Evolutionary conservation across 1,139 yeast genomes (phyloP).

Genomic region (Saccharomyces uvarum): DNA sequence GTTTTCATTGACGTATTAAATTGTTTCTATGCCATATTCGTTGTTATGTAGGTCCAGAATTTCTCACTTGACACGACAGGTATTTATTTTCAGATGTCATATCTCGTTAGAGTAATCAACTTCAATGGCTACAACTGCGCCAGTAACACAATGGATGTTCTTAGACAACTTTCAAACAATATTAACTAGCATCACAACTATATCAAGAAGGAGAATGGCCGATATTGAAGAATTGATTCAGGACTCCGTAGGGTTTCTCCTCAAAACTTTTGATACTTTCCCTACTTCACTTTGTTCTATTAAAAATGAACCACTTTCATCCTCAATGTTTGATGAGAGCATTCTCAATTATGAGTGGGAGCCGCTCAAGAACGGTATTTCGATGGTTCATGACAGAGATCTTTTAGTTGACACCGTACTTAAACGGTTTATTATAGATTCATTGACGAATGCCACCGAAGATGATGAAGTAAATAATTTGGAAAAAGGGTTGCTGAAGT

Average conservation of each 20-base stretch:
- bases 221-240: neutral
- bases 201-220: neutral
- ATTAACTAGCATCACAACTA: neutral
- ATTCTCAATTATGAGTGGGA: constrained; percentile 14
- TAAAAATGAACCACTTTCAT: neutral
- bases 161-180: neutral
- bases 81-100: neutral
- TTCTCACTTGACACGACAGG: neutral
- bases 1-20: neutral
- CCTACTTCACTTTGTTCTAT: neutral
- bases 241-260: neutral
- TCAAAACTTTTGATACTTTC: constrained; percentile 3
- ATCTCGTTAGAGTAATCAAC: neutral
- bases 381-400: constrained; percentile 10
- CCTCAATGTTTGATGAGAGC: constrained; percentile 2
- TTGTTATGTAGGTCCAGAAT: neutral
- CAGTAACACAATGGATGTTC: neutral
- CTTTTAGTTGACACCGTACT: constrained; percentile 12
- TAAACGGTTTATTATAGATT: constrained; percentile 14
- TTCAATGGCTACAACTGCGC: neutral
- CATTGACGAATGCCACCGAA: constrained; percentile 6
- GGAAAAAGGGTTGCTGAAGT: neutral
- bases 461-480: constrained; percentile 6
- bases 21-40: neutral
- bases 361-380: neutral